A percentile compares a stretch with the other conserved stretches of the same genome.
Conservation (phyloP, 495 filamentous ascomycete species). For the Durotheca rogersii region DNA sequence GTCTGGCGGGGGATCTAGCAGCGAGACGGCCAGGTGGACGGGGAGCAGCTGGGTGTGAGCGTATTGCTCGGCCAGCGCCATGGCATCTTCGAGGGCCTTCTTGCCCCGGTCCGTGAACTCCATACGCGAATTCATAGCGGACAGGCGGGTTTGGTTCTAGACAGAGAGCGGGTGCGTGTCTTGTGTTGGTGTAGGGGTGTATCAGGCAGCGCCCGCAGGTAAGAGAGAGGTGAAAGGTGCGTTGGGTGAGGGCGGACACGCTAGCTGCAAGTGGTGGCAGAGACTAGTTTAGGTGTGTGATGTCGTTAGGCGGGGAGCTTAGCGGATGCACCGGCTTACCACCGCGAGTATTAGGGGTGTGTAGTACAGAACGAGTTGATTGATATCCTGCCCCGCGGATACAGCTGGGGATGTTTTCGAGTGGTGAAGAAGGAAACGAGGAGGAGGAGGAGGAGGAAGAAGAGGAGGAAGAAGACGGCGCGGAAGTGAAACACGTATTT, state of each 20-base stretch:
- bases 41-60: constrained; percentile 87
- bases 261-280: no score
- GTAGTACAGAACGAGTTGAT: no score
- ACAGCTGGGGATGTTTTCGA: no score
- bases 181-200: no score
- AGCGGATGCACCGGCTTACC: constrained; percentile 10
- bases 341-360: constrained; percentile 4
- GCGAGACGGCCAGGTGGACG: constrained; percentile 81
- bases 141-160: constrained; percentile 1
- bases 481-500: constrained; percentile 17
- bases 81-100: constrained; percentile 82
- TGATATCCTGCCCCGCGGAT: no score
- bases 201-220: no score
- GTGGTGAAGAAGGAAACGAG: no score
- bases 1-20: constrained; percentile 81
- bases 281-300: no score
- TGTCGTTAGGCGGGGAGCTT: no score
- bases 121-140: constrained; percentile 58
- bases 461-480: constrained; percentile 5
- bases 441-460: constrained; percentile 4
- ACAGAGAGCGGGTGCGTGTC: constrained; percentile 6
- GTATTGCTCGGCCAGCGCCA: constrained; percentile 79
- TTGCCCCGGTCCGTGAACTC: constrained; percentile 91
- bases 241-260: no score
- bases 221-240: no score